phyloP scores from a whole-genome alignment of 306 rosid genomes.

The Cercis canadensis region DNA sequence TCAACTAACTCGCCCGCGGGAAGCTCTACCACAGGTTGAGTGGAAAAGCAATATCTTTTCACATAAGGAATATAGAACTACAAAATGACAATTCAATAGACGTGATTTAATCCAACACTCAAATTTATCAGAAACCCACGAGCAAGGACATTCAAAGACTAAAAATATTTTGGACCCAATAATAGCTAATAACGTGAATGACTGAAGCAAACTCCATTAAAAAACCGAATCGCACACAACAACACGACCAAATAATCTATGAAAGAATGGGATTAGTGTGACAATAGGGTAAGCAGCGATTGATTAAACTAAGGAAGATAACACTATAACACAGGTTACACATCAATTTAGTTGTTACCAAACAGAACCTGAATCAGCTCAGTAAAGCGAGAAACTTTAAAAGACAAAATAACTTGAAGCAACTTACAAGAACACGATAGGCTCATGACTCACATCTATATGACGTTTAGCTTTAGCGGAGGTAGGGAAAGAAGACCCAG shows the following conservation, averaged over 20 bases:
- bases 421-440: background rate
- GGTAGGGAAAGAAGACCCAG: conserved; percentile 3
- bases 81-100: conserved; percentile 22
- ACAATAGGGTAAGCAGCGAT: too few species aligned
- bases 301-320: background rate
- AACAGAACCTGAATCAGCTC: background rate
- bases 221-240: background rate
- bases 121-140: background rate
- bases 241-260: background rate
- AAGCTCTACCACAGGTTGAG: conserved; percentile 51
- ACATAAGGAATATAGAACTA: conserved; percentile 42
- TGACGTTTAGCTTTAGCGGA: conserved; percentile 25
- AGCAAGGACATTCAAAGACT: background rate
- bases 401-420: background rate
- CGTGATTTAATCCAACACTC: background rate
- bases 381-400: too few species aligned
- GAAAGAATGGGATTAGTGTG: too few species aligned
- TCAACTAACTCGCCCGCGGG: conserved; percentile 59
- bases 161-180: background rate
- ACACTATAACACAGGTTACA: background rate
- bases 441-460: conserved; percentile 41
- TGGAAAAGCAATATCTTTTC: conserved; percentile 57
- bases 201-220: background rate
- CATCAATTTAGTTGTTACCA: background rate
- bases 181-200: background rate